Conservation (phyloP, 1,284 basidiomycete genomes). For the Sporisorium graminicola region DNA sequence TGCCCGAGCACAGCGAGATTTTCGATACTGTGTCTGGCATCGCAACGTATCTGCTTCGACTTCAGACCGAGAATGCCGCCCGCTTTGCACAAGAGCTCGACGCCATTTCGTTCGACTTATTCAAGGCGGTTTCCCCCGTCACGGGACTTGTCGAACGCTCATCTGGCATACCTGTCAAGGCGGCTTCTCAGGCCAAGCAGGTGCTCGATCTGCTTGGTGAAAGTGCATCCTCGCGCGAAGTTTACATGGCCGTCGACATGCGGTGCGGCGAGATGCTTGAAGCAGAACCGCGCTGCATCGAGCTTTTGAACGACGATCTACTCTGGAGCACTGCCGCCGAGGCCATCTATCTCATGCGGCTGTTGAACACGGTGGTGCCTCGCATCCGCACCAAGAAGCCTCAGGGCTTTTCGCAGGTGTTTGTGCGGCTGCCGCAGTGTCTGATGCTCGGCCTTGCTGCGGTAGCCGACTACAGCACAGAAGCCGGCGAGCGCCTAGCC, state of each 20-base stretch:
- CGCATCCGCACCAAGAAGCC: constrained; percentile 62
- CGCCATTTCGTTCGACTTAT: constrained; percentile 50
- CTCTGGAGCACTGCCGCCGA: constrained; percentile 27
- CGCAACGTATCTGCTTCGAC: constrained; percentile 15
- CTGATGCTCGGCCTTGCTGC: constrained; percentile 33
- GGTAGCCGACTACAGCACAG: neutral
- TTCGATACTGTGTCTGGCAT: constrained; percentile 20
- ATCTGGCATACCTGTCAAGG: constrained; percentile 17
- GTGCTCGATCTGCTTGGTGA: constrained; percentile 45
- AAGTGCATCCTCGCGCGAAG: constrained; percentile 51
- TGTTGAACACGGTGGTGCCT: constrained; percentile 45
- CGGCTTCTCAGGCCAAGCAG: constrained; percentile 21
- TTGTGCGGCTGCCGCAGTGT: constrained; percentile 41
- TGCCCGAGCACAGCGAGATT: constrained; percentile 15
- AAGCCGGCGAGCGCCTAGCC: constrained; percentile 14
- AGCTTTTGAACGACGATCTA: constrained; percentile 6
- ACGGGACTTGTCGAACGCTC: constrained; percentile 34
- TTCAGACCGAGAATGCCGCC: constrained; percentile 20
- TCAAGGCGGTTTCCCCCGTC: constrained; percentile 50
- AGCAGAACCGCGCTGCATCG: constrained; percentile 1
- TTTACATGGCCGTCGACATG: constrained; percentile 61
- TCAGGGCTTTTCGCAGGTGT: constrained; percentile 53
- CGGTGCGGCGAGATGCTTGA: constrained; percentile 49
- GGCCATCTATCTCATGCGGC: constrained; percentile 35
- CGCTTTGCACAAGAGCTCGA: constrained; percentile 48